Percentiles rank a stretch among this genome's conserved stretches.
Evolutionary conservation across 1,284 basidiomycete species (phyloP).

Genomic region (Leccinum insolens): DNA sequence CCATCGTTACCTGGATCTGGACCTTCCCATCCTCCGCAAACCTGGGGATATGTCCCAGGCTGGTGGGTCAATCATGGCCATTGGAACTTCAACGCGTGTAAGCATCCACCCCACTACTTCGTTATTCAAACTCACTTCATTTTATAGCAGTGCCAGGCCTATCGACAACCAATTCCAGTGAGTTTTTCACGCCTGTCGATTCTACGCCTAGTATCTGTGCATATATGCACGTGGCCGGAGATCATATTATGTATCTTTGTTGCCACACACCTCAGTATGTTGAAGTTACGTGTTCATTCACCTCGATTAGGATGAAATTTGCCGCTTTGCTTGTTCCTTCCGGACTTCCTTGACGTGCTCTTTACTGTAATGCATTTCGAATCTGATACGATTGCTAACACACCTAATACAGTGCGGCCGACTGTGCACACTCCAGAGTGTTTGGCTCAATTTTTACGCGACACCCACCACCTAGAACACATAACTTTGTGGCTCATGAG

Average conservation of each 20-base stretch:
- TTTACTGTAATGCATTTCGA: not conserved
- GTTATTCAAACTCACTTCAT: not conserved
- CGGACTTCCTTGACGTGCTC: no score
- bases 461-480: not conserved
- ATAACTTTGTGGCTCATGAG: not conserved
- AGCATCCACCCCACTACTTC: not conserved
- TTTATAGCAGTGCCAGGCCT: constrained; percentile 5
- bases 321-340: no score
- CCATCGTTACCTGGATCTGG: not conserved
- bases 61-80: constrained; percentile 11
- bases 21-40: not conserved
- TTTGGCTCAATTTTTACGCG: not conserved
- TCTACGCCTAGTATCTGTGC: not conserved
- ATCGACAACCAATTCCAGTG: constrained; percentile 7
- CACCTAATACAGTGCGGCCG: constrained; percentile 9
- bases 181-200: constrained; percentile 2
- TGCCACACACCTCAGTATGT: no score
- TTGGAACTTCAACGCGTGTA: constrained; percentile 14
- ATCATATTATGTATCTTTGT: no score
- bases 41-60: not conserved
- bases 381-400: constrained; percentile 10
- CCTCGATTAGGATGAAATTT: not conserved
- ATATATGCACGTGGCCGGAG: not conserved
- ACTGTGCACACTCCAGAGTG: constrained; percentile 9
- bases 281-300: not conserved